Base-by-base conservation (phyloP, 805 yeast species). In the Schizosaccharomyces japonicus region DNA sequence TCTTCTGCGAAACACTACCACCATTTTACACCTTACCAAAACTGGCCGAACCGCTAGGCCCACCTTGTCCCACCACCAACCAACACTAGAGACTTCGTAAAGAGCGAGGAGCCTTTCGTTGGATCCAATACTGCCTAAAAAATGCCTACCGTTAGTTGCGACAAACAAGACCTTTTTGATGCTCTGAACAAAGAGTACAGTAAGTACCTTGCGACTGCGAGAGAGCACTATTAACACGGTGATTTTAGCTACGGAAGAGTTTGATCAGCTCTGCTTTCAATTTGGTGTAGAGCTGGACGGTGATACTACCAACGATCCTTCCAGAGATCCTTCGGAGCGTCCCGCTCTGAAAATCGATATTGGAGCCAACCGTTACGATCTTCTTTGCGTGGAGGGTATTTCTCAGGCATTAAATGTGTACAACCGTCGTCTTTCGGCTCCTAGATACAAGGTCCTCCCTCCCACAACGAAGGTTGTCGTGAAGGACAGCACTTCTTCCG, bases 261-360 rank as follows among this genome's bases (percentile, higher is more conserved):
- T 90, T 57, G 99, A 90, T 60, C 95, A 85, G 64, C 73, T 90
- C 55, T 90, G 96, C 67, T 90, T 90, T 68, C 92, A 87, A 59
- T 90, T 85, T 56, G 99, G 99, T 57, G 76, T 90, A 55, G 99
- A 90, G 67, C 72, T 90, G 52, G 99, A 90, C 62, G 99, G 92
- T 66, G 96, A 92, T 63, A 53, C 56, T 13, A 51, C 50, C 27
- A 47, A 51, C 28, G 57, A 54, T 15, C 49, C 42, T 6, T 25
- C 17, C 48, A 39, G 54, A 69, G n/a, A 80, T 75, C 53, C 56
- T 53, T 10, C 52, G 21, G 94, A 82, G 64, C 78, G 94, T 63
- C 95, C 99, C n/a, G 92, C 87, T 64, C 71, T 82, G 57, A 90
- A 90, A 66, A 83, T 90, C 58, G 99, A 90, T 63, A 77, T 92